Base-by-base conservation (phyloP, 192 early-diverging fungal genomes). In the Coemansia pectinata region DNA sequence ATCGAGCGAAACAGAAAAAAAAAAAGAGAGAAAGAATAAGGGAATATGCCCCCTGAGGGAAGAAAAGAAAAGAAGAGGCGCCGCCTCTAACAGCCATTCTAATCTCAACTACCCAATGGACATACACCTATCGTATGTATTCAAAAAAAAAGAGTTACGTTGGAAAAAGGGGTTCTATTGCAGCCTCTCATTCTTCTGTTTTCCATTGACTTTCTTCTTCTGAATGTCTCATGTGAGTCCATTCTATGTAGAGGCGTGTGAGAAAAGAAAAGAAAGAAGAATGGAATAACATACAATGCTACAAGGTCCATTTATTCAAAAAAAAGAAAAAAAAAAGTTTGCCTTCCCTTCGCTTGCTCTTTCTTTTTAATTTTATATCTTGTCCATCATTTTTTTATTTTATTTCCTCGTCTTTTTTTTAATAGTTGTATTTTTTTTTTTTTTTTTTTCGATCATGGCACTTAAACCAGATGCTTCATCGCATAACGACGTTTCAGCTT, bases 391-490 rank as follows among this genome's bases (percentile, higher is more conserved):
- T 45, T 10, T 5, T 31, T 61, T 17, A 2, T 34, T 34, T 34
- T 34, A 34, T 34, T 34, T 34, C 33, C 33, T 34, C 33, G 33
- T 34, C 33, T 34, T 34, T 34, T 2, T 39, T 31, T 29, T 40
- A 63, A 7, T 34, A 34, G 33, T 34, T 34, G 33, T 34, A 34
- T 2, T 27, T 19, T 4, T 44, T 31, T 17, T 25, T 44, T 25
- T 44, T 41, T 9, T 63, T 44, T 19, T 63, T 11, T 11, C 2
- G 27, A 45, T 34, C 25, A 66, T 66, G 64, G 64, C 64, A 17
- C 48, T 66, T 8, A 66, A 66, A 47, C 64, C 64, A 9, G 64
- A 66, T 33, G 31, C 45, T 21, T 66, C 64, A 8, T 25, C 64
- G 25, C 50, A 53, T 14, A 53, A 53, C 50, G 50, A 53, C 21